These are phyloP conservation scores for Crithidia thermophila DNA, from an alignment of 208 protist genomes.

Conservation along the genomic window DNA sequence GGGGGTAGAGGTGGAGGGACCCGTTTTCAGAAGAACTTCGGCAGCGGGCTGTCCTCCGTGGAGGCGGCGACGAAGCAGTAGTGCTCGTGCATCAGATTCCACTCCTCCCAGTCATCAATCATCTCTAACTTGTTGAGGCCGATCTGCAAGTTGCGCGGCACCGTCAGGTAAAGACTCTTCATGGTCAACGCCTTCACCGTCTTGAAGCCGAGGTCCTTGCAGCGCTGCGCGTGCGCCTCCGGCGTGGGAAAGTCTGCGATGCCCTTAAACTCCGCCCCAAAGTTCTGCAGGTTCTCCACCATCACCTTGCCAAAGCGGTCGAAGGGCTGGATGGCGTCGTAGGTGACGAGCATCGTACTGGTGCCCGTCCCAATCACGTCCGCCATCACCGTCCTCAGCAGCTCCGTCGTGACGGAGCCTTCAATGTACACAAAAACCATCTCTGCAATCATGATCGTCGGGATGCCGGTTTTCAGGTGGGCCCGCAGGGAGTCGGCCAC, in stretches of 20 bases:
- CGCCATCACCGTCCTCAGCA: slow-evolving; percentile 56
- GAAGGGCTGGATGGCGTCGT: slow-evolving; percentile 87
- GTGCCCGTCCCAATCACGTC: slow-evolving; percentile 52
- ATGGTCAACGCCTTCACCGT: slow-evolving; percentile 71
- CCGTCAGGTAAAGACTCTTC: slow-evolving; percentile 76
- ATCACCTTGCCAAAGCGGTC: slow-evolving; percentile 91
- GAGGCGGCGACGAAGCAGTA: slow-evolving; percentile 89
- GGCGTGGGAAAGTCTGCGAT: slow-evolving; percentile 78
- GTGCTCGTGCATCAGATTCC: slow-evolving; percentile 93
- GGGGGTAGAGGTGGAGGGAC: too few relatives aligned
- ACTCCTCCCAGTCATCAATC: slow-evolving; percentile 94
- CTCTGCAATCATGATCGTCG: slow-evolving; percentile 86
- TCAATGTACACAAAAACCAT: slow-evolving; percentile 93
- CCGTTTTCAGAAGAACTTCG: slow-evolving; percentile 42
- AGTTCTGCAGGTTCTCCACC: slow-evolving; percentile 72
- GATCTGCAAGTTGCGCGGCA: slow-evolving; percentile 64
- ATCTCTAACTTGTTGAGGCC: slow-evolving; percentile 87
- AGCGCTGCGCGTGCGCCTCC: slow-evolving; percentile 68
- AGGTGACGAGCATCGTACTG: slow-evolving; percentile 67
- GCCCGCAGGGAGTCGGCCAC: slow-evolving; percentile 51
- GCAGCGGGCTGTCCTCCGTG: slow-evolving; percentile 42
- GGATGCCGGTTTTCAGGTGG: slow-evolving; percentile 42
- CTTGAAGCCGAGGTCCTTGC: slow-evolving; percentile 69
- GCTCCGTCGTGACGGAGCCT: slow-evolving; percentile 55
- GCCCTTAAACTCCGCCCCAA: slow-evolving; percentile 70